Percentiles rank a stretch among this genome's conserved stretches.
phyloP scores from a whole-genome alignment of 2,329 filamentous ascomycete species.

The Paecilomyces fulvus region DNA sequence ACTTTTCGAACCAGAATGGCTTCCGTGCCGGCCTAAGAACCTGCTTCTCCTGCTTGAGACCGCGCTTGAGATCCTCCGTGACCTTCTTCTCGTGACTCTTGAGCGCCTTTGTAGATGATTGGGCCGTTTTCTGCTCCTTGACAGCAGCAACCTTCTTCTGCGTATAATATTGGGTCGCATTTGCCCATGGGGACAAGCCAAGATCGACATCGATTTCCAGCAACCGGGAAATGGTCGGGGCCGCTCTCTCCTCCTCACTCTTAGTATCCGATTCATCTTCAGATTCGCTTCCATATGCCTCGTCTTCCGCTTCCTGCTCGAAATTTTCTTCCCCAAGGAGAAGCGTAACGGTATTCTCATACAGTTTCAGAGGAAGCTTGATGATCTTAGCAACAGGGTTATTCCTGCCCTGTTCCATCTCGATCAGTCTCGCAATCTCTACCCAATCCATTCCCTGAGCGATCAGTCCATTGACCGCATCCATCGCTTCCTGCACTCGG shows the following conservation, averaged over 20 bases:
- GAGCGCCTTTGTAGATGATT: slow-evolving; percentile 72
- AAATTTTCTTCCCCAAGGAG: slow-evolving; percentile 62
- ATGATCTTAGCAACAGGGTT: slow-evolving; percentile 86
- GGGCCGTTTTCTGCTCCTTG: slow-evolving; percentile 79
- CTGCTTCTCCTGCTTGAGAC: slow-evolving; percentile 84
- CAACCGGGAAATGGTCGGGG: slow-evolving; percentile 22
- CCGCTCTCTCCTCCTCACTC: slow-evolving; percentile 17
- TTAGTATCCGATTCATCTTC: slow-evolving; percentile 13
- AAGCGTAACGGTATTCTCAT: slow-evolving; percentile 82
- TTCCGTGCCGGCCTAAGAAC: slow-evolving; percentile 73
- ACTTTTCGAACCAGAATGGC: slow-evolving; percentile 95
- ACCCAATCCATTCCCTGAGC: slow-evolving; percentile 96
- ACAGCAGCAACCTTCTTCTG: slow-evolving; percentile 74
- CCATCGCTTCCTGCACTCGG: slow-evolving; percentile 83
- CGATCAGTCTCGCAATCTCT: slow-evolving; percentile 78
- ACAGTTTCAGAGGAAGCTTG: slow-evolving; percentile 74
- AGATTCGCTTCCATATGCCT: slow-evolving; percentile 35
- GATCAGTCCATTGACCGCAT: slow-evolving; percentile 85
- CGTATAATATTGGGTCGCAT: slow-evolving; percentile 85
- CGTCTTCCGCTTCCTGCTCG: slow-evolving; percentile 51
- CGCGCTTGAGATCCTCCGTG: slow-evolving; percentile 72
- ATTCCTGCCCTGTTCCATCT: slow-evolving; percentile 69
- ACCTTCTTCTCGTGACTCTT: slow-evolving; percentile 91
- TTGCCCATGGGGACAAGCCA: slow-evolving; percentile 72
- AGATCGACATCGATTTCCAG: slow-evolving; percentile 80